A percentile compares a stretch with the other conserved stretches of the same genome.
Evolutionary conservation across 306 rosid species (phyloP).

Genomic region (Morella rubra): DNA sequence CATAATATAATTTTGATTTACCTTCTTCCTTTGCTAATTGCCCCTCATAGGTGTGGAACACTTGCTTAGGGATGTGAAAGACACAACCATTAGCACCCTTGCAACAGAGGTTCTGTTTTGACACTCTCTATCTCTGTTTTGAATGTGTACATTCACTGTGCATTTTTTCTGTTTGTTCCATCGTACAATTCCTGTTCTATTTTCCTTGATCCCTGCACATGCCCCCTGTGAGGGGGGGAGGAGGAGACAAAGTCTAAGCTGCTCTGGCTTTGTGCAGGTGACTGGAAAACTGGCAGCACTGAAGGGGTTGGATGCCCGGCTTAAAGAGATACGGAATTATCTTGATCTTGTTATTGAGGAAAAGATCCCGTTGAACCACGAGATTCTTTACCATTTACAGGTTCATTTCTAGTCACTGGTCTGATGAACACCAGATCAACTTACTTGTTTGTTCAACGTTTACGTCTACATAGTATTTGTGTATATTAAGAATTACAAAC

Average conservation of each 20-base stretch:
- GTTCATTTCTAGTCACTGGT: conserved; percentile 25
- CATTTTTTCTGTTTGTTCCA: not conserved
- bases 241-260: not conserved
- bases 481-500: not conserved
- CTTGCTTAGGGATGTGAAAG: conserved; percentile 78
- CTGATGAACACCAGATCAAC: not conserved
- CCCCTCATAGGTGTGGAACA: conserved; percentile 73
- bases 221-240: no score
- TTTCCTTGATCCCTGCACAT: not conserved
- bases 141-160: not conserved
- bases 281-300: conserved; percentile 82
- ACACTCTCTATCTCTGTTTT: not conserved
- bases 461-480: not conserved
- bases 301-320: conserved; percentile 86
- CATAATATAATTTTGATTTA: not conserved
- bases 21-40: not conserved
- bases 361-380: conserved; percentile 80
- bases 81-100: conserved; percentile 82
- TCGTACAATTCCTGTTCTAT: not conserved
- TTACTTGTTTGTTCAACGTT: not conserved
- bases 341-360: conserved; percentile 82
- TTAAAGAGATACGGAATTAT: conserved; percentile 69
- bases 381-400: conserved; percentile 90
- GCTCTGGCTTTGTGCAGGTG: conserved; percentile 45
- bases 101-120: conserved; percentile 64